Conservation (phyloP, 2,329 filamentous ascomycete genomes). For the Talaromyces atroroseus region DNA sequence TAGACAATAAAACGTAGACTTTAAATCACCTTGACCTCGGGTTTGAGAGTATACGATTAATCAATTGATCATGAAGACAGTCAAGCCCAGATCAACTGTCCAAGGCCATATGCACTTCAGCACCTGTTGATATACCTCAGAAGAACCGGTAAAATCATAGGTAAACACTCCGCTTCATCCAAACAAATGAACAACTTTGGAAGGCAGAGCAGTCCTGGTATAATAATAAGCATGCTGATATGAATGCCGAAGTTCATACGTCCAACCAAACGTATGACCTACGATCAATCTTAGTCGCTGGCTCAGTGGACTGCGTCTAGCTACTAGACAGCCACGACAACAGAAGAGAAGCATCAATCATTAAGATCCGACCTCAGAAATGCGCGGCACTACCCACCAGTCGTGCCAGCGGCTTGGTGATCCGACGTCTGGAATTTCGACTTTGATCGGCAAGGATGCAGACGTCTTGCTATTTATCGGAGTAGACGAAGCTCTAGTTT, state of each 20-base stretch:
- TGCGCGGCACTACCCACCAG: slow-evolving; percentile 39
- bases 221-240: neutral
- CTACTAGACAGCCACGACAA: neutral
- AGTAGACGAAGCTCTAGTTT: neutral
- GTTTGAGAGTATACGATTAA: neutral
- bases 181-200: neutral
- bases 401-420: slow-evolving; percentile 40
- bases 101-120: too few species aligned
- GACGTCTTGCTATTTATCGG: neutral
- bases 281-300: neutral
- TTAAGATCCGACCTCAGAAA: slow-evolving; percentile 5
- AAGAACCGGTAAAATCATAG: too few species aligned
- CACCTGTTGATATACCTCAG: too few species aligned
- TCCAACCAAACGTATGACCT: neutral
- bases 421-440: slow-evolving; percentile 34
- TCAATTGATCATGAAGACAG: neutral
- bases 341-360: neutral
- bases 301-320: neutral
- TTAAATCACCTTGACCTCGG: neutral
- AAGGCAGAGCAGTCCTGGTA: too few species aligned
- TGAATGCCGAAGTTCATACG: neutral
- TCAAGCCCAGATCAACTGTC: neutral
- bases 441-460: slow-evolving; percentile 22
- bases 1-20: neutral
- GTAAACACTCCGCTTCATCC: neutral